A percentile compares a stretch with the other conserved stretches of the same genome.
phyloP scores from a whole-genome alignment of 2,329 filamentous ascomycete genomes.

The Colletotrichum salicis region DNA sequence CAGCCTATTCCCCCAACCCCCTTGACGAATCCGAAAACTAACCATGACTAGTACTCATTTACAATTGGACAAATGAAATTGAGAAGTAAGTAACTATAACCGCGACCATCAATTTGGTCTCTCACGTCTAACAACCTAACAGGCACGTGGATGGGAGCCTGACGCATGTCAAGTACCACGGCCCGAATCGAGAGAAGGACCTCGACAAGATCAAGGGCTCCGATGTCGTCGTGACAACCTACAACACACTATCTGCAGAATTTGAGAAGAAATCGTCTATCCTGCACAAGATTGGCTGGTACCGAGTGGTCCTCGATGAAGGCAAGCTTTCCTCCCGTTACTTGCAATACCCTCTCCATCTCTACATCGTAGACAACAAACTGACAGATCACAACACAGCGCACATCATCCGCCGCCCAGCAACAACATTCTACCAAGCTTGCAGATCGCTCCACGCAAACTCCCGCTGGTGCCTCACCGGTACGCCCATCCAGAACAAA shows the following conservation, averaged over 20 bases:
- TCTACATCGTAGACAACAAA: background rate
- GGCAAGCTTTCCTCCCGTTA: constrained; percentile 43
- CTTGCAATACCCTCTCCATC: background rate
- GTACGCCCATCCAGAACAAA: constrained; percentile 65
- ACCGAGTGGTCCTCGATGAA: constrained; percentile 56
- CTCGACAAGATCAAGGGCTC: constrained; percentile 42
- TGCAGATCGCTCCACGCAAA: constrained; percentile 53
- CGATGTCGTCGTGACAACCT: constrained; percentile 60
- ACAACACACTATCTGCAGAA: constrained; percentile 56
- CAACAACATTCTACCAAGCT: constrained; percentile 56
- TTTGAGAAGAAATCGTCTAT: constrained; percentile 33
- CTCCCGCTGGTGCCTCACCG: constrained; percentile 63
- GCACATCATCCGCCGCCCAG: constrained; percentile 57
- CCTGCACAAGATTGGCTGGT: constrained; percentile 52
- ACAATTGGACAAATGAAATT: constrained; percentile 53
- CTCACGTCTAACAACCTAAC: background rate
- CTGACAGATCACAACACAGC: constrained; percentile 44
- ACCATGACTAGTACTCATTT: constrained; percentile 48
- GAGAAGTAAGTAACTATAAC: constrained; percentile 41
- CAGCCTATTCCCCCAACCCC: no score
- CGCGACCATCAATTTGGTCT: background rate
- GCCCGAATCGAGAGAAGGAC: constrained; percentile 42
- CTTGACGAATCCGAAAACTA: constrained; percentile 12
- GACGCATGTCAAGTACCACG: constrained; percentile 50
- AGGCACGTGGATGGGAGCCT: constrained; percentile 48